phyloP scores from a whole-genome alignment of 345 rosid species.

The Heritiera littoralis region DNA sequence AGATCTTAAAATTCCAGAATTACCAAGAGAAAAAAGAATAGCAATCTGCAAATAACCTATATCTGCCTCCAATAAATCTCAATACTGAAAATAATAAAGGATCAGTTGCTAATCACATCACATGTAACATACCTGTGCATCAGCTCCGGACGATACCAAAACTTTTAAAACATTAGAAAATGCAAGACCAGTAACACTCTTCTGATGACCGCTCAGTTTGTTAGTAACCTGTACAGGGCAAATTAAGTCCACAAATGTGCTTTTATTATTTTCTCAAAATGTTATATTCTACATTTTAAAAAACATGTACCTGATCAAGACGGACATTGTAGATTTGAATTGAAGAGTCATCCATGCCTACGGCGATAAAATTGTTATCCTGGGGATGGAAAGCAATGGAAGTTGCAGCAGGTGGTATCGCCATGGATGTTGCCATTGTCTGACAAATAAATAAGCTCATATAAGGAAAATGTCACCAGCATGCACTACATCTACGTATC shows the following conservation, averaged over 20 bases:
- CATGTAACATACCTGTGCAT: constrained; percentile 56
- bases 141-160: constrained; percentile 86
- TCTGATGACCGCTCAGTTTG: constrained; percentile 81
- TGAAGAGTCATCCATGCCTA: constrained; percentile 86
- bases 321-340: constrained; percentile 83
- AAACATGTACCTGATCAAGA: constrained; percentile 63
- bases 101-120: neutral
- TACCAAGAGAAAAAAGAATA: neutral
- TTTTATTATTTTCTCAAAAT: neutral
- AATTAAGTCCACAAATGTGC: neutral
- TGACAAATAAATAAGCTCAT: constrained; percentile 9
- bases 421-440: constrained; percentile 77
- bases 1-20: neutral
- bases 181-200: constrained; percentile 77
- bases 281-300: neutral
- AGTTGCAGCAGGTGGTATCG: constrained; percentile 84
- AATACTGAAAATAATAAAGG: neutral
- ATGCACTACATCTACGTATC: neutral
- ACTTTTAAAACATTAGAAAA: constrained; percentile 67
- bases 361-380: constrained; percentile 82
- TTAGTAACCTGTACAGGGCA: constrained; percentile 56
- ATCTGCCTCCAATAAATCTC: neutral
- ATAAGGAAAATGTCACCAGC: constrained; percentile 5
- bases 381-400: constrained; percentile 85
- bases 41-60: neutral